Percentiles rank a stretch among this genome's conserved stretches.
phyloP scores from a whole-genome alignment of 768 basidiomycete species.

The Harrya chromipes region DNA sequence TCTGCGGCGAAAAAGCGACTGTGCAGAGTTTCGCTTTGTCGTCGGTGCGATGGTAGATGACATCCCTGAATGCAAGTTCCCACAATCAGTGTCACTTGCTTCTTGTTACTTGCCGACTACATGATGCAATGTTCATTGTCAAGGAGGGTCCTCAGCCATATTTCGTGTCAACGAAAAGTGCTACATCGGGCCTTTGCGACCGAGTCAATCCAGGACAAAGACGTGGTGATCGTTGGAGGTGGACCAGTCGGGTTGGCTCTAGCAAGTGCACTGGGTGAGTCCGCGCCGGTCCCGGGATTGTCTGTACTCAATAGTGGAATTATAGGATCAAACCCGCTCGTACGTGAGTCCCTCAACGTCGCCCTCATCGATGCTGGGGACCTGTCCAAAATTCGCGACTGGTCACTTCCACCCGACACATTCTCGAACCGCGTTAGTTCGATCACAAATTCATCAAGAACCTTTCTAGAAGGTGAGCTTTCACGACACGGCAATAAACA shows the following conservation, averaged over 20 bases:
- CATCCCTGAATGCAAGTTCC: too few species aligned
- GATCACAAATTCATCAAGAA: slow-evolving; percentile 70
- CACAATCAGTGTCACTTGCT: neutral
- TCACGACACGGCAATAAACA: neutral
- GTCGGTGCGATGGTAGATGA: too few species aligned
- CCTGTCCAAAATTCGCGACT: slow-evolving; percentile 61
- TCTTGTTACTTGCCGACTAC: too few species aligned
- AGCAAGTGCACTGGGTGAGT: slow-evolving; percentile 79
- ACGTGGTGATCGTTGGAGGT: slow-evolving; percentile 93
- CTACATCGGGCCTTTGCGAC: slow-evolving; percentile 18
- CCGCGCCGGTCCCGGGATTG: neutral
- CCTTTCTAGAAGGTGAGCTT: slow-evolving; percentile 34
- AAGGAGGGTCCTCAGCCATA: slow-evolving; percentile 1
- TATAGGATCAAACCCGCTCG: slow-evolving; percentile 50
- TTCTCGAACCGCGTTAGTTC: slow-evolving; percentile 88
- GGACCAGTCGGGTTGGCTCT: slow-evolving; percentile 90
- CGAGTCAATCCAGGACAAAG: slow-evolving; percentile 49
- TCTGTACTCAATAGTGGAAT: neutral
- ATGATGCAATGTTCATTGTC: slow-evolving; percentile 7
- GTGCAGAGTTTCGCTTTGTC: too few species aligned
- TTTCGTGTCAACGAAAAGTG: slow-evolving; percentile 3
- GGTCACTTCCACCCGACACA: slow-evolving; percentile 52
- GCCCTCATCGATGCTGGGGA: slow-evolving; percentile 82
- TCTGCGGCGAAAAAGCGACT: too few species aligned
- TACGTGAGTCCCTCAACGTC: slow-evolving; percentile 56